phyloP scores from a whole-genome alignment of 2,329 filamentous ascomycete genomes.

The Magnaporthales sp. region DNA sequence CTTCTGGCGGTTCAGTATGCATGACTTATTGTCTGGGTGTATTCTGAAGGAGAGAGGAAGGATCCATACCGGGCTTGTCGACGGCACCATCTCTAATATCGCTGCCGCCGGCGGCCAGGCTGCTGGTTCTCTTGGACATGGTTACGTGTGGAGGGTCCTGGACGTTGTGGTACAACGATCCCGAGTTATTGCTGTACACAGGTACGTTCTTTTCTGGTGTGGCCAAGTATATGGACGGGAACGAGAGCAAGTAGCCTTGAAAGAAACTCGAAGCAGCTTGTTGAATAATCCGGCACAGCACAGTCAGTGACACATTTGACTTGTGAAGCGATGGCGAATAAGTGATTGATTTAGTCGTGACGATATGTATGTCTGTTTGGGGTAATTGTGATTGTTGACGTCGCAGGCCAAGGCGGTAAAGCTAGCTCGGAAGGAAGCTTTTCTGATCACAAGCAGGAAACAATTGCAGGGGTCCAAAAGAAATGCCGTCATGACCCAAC shows the following conservation, averaged over 20 bases:
- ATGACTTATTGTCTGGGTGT: neutral
- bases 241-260: neutral
- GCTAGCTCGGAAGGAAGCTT: slow-evolving; percentile 4
- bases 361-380: neutral
- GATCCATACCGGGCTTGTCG: slow-evolving; percentile 2
- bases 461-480: slow-evolving; percentile 3
- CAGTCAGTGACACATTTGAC: neutral
- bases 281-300: neutral
- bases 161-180: neutral
- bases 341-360: neutral
- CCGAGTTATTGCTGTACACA: neutral
- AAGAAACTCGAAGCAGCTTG: neutral
- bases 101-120: slow-evolving; percentile 11
- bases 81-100: neutral
- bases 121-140: slow-evolving; percentile 13
- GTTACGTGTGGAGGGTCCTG: neutral
- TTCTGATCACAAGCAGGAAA: slow-evolving; percentile 7
- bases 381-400: neutral
- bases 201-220: neutral
- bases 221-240: neutral
- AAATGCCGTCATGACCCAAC: slow-evolving; percentile 7
- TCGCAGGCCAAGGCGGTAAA: slow-evolving; percentile 3
- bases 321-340: neutral
- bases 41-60: neutral
- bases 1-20: too few relatives aligned